Conservation (phyloP, 208 protist genomes). For the Acanthamoeba castellanii region DNA sequence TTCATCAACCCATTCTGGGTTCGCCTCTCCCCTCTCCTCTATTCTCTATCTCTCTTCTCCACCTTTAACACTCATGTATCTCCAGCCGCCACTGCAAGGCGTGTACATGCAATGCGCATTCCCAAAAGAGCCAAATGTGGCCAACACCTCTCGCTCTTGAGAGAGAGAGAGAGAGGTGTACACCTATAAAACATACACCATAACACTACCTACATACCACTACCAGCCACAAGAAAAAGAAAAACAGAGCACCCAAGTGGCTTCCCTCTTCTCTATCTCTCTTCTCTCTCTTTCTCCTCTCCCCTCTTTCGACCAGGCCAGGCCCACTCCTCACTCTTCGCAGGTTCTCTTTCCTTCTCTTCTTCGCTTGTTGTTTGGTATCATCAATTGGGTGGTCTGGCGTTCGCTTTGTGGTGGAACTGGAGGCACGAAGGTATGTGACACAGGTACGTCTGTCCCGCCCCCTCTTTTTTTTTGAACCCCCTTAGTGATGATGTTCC, state of each 20-base stretch:
- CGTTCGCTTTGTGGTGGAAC: no score
- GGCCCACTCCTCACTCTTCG: no score
- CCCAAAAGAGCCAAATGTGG: background rate
- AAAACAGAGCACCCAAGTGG: background rate
- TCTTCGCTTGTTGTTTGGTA: no score
- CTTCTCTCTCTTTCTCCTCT: background rate
- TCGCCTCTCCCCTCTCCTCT: background rate
- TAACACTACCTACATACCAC: background rate
- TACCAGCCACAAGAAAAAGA: background rate
- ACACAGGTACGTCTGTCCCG: no score
- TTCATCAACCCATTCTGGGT: background rate
- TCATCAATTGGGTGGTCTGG: no score
- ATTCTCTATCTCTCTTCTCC: constrained; percentile 5
- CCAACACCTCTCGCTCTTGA: background rate
- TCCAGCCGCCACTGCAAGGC: no score
- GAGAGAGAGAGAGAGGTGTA: background rate
- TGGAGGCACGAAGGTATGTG: no score
- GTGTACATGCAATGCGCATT: background rate
- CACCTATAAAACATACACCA: background rate
- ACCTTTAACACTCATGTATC: background rate
- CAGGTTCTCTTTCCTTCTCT: no score
- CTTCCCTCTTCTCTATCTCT: no score
- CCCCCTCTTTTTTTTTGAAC: no score
- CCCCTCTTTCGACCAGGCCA: background rate
- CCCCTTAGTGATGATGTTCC: no score